Base-by-base conservation (phyloP, 768 basidiomycete genomes). In the Rhodosporidiobolus odoratus region DNA sequence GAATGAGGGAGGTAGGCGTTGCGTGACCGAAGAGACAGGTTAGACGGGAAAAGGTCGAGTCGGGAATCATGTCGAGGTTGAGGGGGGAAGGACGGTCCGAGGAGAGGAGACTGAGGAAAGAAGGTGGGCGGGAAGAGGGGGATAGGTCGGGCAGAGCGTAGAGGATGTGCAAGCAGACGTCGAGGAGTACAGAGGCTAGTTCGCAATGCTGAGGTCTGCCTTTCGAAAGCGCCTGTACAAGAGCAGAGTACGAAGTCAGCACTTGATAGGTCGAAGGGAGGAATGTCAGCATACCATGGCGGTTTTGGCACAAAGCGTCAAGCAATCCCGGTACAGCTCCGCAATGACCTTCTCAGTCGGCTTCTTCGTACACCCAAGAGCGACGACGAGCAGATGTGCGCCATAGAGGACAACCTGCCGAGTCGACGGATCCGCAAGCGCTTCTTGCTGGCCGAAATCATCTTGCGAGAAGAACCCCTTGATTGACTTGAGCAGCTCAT, bases 151-250 rank as follows among this genome's bases (percentile, higher is more conserved):
- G 62, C 1, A 74, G 47, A 23, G 53, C 50, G 69, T 62, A 67
- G 27, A 70, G 62, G 23, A 74, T 57, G 34, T 65, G 65, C 23
- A 69, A 64, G 41, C 66, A 68, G 5, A 63, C 41, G 59, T 74
- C 73, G 47, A 74, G 62, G 16, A 70, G 48, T 5, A 70, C 8
- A 17, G 59, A 27, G 17, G 66, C n/a, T 19, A 62, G 60, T 25
- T 58, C 43, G 30, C 21, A 40, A 2, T 47, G 37, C 13, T 60
- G 60, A 25, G 17, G 13, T 4, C n/a, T 10, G 16, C 34, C 58
- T 17, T 48, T 53, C 5, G 72, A n/a, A 21, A 66, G 17, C 1
- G 40, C 10, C 68, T 73, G 53, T 40, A 5, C 7, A 34, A 16
- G 12, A 38, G 8, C 16, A 40, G n/a, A 43, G 19, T 21, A 4